A percentile compares a stretch with the other conserved stretches of the same genome.
phyloP scores from a whole-genome alignment of 2,329 filamentous ascomycete genomes.

The Hypoxylon rubiginosum region DNA sequence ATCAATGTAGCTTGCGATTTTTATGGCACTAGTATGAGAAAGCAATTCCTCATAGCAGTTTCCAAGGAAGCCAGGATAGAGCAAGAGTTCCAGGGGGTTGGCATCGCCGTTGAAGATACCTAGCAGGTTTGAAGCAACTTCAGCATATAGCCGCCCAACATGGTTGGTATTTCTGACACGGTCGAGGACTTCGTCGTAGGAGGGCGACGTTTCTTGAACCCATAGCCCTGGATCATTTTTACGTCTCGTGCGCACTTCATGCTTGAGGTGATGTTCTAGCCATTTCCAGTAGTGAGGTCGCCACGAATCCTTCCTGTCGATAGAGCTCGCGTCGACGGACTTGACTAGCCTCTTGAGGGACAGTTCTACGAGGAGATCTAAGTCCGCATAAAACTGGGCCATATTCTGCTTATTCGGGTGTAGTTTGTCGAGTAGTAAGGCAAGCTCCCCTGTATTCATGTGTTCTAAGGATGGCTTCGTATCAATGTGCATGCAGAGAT shows the following conservation, averaged over 20 bases:
- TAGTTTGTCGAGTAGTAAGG: not conserved
- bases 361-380: constrained; percentile 16
- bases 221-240: not conserved
- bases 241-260: not conserved
- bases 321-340: not conserved
- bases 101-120: constrained; percentile 4
- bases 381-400: constrained; percentile 6
- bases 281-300: constrained; percentile 24
- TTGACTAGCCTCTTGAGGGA: constrained; percentile 7
- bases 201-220: not conserved
- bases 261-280: constrained; percentile 22
- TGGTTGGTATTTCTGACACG: constrained; percentile 10
- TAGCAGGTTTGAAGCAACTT: constrained; percentile 21
- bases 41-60: constrained; percentile 15
- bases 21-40: not conserved
- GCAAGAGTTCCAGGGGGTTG: constrained; percentile 17
- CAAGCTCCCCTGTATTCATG: not conserved
- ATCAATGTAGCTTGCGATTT: constrained; percentile 30
- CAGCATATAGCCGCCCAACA: constrained; percentile 13
- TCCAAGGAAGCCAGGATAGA: constrained; percentile 8
- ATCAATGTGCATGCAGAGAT: constrained; percentile 33
- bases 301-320: constrained; percentile 7
- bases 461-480: constrained; percentile 10
- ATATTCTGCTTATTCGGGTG: not conserved
- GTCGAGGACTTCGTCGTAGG: constrained; percentile 3